phyloP scores from a whole-genome alignment of 164 flowering plant species.

The Magnolia sinica region DNA sequence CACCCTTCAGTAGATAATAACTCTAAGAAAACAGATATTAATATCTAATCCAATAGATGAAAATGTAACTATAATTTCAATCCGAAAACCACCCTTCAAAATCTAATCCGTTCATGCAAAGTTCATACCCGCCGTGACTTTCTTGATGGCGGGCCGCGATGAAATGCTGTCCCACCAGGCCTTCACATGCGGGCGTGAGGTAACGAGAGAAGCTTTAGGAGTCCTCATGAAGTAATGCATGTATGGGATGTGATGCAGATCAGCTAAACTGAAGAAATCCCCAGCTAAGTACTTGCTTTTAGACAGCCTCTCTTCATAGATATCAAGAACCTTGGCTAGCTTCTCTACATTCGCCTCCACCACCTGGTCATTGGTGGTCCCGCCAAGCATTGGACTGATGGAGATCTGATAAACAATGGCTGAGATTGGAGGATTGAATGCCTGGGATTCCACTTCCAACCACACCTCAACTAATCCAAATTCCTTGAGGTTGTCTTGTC shows the following conservation, averaged over 20 bases:
- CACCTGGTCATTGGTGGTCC: constrained; percentile 32
- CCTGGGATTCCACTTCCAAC: constrained; percentile 64
- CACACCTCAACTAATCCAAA: constrained; percentile 30
- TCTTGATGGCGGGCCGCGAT: constrained; percentile 36
- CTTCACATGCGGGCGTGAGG: constrained; percentile 46
- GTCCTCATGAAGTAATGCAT: constrained; percentile 50
- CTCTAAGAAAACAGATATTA: no score
- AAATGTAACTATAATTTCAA: neutral
- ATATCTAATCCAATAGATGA: no score
- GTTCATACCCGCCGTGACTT: constrained; percentile 12
- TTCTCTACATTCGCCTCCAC: constrained; percentile 36
- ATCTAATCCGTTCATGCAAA: neutral
- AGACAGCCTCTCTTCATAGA: constrained; percentile 49
- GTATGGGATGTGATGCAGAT: constrained; percentile 48
- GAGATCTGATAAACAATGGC: constrained; percentile 37
- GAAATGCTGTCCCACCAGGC: constrained; percentile 66
- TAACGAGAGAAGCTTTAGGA: constrained; percentile 27
- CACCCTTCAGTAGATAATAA: no score
- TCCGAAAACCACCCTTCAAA: no score
- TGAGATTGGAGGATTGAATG: constrained; percentile 37
- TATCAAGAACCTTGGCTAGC: constrained; percentile 51
- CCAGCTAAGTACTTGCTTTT: constrained; percentile 53
- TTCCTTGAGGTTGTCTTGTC: constrained; percentile 23
- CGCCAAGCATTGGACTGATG: constrained; percentile 31
- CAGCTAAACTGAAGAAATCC: constrained; percentile 50